Evolutionary conservation across 176 grass and related monocot species (phyloP).

Genomic region (Oryza australiensis): DNA sequence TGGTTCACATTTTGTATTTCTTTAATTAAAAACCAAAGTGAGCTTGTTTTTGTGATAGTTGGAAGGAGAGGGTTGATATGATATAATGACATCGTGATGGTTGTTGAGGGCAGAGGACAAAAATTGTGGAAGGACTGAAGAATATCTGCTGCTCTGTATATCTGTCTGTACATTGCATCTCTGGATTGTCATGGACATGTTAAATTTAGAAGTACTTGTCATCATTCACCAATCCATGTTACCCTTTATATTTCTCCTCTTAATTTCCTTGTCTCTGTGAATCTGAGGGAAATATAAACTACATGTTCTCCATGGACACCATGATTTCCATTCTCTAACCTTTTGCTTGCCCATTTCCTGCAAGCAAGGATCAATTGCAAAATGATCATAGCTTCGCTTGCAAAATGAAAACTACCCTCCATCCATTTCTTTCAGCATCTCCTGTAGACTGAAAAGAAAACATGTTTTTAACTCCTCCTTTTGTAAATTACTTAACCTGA

Average conservation of each 20-base stretch:
- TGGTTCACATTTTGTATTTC: slow-evolving; percentile 59
- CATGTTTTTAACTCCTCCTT: neutral
- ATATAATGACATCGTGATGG: slow-evolving; percentile 45
- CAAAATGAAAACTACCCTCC: neutral
- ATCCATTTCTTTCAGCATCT: neutral
- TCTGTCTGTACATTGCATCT: slow-evolving; percentile 73
- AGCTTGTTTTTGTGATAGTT: slow-evolving; percentile 68
- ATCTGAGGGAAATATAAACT: neutral
- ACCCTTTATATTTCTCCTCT: slow-evolving; percentile 4
- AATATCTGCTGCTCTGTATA: slow-evolving; percentile 67
- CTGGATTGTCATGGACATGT: slow-evolving; percentile 50
- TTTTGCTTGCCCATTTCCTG: slow-evolving; percentile 39
- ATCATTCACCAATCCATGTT: slow-evolving; percentile 45
- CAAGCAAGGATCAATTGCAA: neutral
- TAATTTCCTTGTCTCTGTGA: neutral
- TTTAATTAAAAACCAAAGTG: slow-evolving; percentile 55
- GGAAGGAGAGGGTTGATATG: slow-evolving; percentile 29
- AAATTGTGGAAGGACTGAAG: slow-evolving; percentile 4
- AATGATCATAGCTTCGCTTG: too few species aligned
- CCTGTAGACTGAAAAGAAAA: neutral
- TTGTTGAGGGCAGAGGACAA: slow-evolving; percentile 32
- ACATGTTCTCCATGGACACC: neutral
- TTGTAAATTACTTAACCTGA: slow-evolving; percentile 10
- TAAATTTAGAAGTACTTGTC: slow-evolving; percentile 40
- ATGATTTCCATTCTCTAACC: neutral